Evolutionary conservation across 768 basidiomycete genomes (phyloP), one percentile per base, ranked within the genome.

Genomic region (Mycena polygramma): DNA sequence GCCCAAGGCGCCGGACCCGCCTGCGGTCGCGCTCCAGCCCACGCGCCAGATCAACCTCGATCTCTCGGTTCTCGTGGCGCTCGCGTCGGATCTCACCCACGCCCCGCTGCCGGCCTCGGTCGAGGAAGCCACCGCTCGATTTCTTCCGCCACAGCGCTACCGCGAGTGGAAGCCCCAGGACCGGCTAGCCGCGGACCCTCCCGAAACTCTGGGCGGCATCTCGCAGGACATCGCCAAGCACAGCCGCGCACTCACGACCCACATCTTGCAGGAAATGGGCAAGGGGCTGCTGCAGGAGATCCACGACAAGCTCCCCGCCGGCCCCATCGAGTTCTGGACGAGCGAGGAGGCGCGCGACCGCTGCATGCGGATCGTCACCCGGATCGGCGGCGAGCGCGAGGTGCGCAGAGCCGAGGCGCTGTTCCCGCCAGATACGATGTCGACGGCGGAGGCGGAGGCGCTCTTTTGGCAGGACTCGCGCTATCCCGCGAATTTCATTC

Each of bases 71-170:
- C 87, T 97, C 48, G 92, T 97, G 58, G 95, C 96, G 0, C 85
- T 96, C 37, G 86, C 93, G 37, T 94, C 93, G 10, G 94, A 95
- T 72, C 89, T 94, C 60, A 92, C 93, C 0, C 95, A 96, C 78
- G 84, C 90, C 0, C 83, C 86, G 0, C 81, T 95, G 0, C 95
- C 95, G 0, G 52, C 70, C 0, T 83, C 85, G 0, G 74, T 85
- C 1, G 85, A 88, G 24, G 91, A 91, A 54, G 90, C 94, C 0
- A 84, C 89, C 24, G 77, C 79, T 17, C 87, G 92, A 3, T 97
- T 94, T 75, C 83, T 90, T 8, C 90, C 92, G 7, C 82, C 90
- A 0, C 82, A 84, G 45, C 82, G 82, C 55, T 90, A 91, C 68
- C 80, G 87, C 13, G 86, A 88, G 68, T 92, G 91, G 91, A 91